These are phyloP conservation scores for Phytophthora brassicae DNA, from an alignment of 352 stramenopile genomes.

Conservation along the genomic window DNA sequence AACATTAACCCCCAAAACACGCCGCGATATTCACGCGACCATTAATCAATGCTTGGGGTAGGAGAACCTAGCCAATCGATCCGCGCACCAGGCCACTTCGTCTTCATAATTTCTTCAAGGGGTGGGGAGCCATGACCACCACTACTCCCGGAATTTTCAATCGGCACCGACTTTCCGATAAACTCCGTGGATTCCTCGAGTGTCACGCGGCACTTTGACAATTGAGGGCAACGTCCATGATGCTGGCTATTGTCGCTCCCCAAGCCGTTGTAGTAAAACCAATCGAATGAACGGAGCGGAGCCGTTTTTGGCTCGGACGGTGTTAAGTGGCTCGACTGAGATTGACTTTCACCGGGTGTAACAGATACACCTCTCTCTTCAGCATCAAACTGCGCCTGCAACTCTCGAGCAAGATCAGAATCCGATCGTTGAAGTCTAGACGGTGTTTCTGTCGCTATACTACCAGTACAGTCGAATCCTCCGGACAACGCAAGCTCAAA, in stretches of 20 bases:
- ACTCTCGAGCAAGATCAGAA: conserved; percentile 65
- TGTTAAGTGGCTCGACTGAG: neutral
- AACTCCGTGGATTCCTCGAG: conserved; percentile 44
- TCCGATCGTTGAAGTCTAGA: conserved; percentile 50
- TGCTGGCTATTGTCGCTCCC: conserved; percentile 9
- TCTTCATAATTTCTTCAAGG: conserved; percentile 80
- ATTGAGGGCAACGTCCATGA: conserved; percentile 28
- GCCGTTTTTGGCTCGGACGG: neutral
- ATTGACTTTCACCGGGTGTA: neutral
- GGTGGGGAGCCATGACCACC: conserved; percentile 50
- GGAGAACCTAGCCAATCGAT: conserved; percentile 51
- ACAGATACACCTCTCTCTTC: conserved; percentile 30
- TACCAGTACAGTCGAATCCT: conserved; percentile 36
- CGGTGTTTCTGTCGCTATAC: neutral
- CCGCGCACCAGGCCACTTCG: conserved; percentile 59
- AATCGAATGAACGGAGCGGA: conserved; percentile 29
- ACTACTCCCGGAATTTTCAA: conserved; percentile 40
- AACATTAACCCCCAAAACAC: no score
- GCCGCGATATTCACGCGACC: no score
- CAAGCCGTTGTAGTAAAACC: conserved; percentile 41
- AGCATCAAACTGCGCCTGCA: conserved; percentile 77
- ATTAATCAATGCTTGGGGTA: conserved; percentile 55
- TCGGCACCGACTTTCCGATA: conserved; percentile 70
- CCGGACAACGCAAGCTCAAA: conserved; percentile 66
- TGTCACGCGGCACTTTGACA: conserved; percentile 47